Conservation (phyloP, 306 rosid genomes). For the Castanospermum australe region DNA sequence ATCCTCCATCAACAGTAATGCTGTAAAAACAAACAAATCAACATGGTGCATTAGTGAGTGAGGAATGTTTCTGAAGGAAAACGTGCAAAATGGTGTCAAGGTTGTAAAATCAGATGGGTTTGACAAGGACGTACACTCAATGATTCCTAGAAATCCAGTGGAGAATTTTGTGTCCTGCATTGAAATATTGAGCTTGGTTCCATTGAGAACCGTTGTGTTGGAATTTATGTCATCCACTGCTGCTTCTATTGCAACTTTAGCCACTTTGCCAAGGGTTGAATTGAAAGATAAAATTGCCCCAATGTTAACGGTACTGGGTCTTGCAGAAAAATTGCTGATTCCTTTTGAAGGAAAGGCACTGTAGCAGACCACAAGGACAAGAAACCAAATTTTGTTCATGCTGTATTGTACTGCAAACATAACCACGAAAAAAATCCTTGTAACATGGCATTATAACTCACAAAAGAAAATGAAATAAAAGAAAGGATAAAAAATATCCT, state of each 20-base stretch:
- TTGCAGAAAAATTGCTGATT: not conserved
- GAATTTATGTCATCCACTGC: constrained; percentile 63
- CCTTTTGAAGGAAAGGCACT: constrained; percentile 12
- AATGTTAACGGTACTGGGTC: constrained; percentile 38
- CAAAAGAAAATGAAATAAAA: not conserved
- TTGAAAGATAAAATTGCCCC: constrained; percentile 53
- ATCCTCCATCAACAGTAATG: constrained; percentile 50
- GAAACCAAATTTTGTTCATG: constrained; percentile 41
- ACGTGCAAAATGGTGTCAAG: not conserved
- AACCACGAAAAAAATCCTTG: not conserved
- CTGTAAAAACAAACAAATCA: constrained; percentile 16
- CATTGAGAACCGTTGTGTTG: constrained; percentile 31
- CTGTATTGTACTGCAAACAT: constrained; percentile 13
- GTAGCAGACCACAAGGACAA: constrained; percentile 29
- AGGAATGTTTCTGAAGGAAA: not conserved
- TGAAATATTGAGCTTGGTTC: constrained; percentile 42
- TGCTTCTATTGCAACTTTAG: constrained; percentile 49
- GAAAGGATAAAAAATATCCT: not conserved
- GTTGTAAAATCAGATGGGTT: not conserved
- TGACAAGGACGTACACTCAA: constrained; percentile 41
- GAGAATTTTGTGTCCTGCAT: constrained; percentile 40
- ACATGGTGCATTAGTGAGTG: not conserved
- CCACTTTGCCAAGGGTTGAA: constrained; percentile 48
- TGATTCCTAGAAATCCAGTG: constrained; percentile 55
- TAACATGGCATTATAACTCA: not conserved